Percentiles rank a stretch among this genome's conserved stretches.
Evolutionary conservation across 176 grass and related monocot species (phyloP).

Genomic region (Carex littledalei): DNA sequence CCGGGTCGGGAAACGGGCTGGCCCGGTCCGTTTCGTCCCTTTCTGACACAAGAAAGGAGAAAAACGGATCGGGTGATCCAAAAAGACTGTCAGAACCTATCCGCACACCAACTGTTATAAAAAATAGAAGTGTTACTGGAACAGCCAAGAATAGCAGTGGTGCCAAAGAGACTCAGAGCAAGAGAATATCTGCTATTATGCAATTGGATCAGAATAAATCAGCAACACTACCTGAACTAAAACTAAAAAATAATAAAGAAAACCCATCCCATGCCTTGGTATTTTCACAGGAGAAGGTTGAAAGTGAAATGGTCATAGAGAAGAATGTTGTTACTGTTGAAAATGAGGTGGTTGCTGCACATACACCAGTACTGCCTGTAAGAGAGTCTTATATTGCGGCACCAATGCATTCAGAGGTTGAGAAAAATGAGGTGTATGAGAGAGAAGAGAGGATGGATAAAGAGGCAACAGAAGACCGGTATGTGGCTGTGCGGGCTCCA

Average conservation of each 20-base stretch:
- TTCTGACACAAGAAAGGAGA: slow-evolving; percentile 62
- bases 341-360: slow-evolving; percentile 15
- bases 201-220: slow-evolving; percentile 80
- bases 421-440: slow-evolving; percentile 8
- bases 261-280: not conserved
- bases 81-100: slow-evolving; percentile 34
- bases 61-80: slow-evolving; percentile 44
- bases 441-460: slow-evolving; percentile 19
- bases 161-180: slow-evolving; percentile 40
- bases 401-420: not conserved
- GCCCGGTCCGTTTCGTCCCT: slow-evolving; percentile 72
- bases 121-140: slow-evolving; percentile 13
- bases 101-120: slow-evolving; percentile 20
- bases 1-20: slow-evolving; percentile 38
- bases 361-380: not conserved
- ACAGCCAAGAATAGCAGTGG: slow-evolving; percentile 36
- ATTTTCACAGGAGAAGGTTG: not conserved
- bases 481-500: slow-evolving; percentile 45
- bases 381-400: not conserved
- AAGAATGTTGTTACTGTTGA: slow-evolving; percentile 24
- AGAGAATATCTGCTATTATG: slow-evolving; percentile 61
- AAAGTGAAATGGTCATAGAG: slow-evolving; percentile 22
- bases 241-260: slow-evolving; percentile 22
- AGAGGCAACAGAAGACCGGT: slow-evolving; percentile 18
- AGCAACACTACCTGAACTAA: slow-evolving; percentile 70